Percentiles rank a stretch among this genome's conserved stretches.
These are phyloP conservation scores for Podila epigama DNA, from an alignment of 192 early-diverging fungal species.

Conservation along the genomic window DNA sequence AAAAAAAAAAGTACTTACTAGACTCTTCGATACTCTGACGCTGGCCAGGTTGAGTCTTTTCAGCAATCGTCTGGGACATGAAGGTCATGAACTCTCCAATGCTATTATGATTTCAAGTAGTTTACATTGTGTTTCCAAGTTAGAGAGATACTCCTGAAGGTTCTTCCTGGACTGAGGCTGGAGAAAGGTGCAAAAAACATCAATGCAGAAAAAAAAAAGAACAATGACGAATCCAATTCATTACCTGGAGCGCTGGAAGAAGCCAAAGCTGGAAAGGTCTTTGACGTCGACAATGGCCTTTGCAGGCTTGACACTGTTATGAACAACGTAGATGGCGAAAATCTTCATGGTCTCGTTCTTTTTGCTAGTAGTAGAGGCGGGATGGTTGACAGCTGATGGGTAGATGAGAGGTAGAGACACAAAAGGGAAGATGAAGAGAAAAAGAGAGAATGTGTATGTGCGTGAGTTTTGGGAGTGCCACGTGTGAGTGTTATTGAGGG, in stretches of 20 bases:
- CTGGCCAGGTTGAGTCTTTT: constrained; percentile 81
- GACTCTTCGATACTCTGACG: constrained; percentile 83
- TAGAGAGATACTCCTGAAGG: not conserved
- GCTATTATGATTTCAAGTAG: constrained; percentile 45
- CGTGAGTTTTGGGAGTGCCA: too few species aligned
- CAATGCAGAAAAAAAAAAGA: not conserved
- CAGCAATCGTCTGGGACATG: constrained; percentile 82
- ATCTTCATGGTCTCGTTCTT: constrained; percentile 56
- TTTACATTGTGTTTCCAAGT: constrained; percentile 1
- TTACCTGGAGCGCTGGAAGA: constrained; percentile 86
- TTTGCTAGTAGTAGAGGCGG: not conserved
- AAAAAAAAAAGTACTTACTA: constrained; percentile 55
- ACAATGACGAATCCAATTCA: not conserved
- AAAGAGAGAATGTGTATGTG: too few species aligned
- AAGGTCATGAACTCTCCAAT: constrained; percentile 91
- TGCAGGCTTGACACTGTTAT: constrained; percentile 52
- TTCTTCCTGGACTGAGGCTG: not conserved
- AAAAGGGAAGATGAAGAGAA: not conserved
- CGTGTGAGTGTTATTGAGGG: not conserved
- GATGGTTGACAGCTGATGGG: not conserved
- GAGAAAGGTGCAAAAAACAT: too few species aligned
- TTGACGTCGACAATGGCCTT: constrained; percentile 67
- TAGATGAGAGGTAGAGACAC: not conserved
- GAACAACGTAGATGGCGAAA: constrained; percentile 56
- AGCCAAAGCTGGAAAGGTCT: constrained; percentile 83